A percentile compares a stretch with the other conserved stretches of the same genome.
phyloP scores from a whole-genome alignment of 768 basidiomycete species.

The Fomitopsis pulvina region DNA sequence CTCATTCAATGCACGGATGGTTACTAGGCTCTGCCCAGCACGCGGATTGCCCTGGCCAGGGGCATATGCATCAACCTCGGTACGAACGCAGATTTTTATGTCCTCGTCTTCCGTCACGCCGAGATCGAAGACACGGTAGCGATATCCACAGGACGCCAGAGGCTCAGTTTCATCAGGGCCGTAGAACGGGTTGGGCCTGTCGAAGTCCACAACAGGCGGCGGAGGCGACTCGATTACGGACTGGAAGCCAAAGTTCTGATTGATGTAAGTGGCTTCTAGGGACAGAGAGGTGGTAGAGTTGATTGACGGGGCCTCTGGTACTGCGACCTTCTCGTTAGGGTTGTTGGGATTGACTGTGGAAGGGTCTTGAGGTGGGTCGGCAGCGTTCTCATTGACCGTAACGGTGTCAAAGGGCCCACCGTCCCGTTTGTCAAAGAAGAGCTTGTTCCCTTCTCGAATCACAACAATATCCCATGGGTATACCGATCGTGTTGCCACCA shows the following conservation, averaged over 20 bases:
- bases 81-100: constrained; percentile 85
- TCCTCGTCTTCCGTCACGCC: constrained; percentile 89
- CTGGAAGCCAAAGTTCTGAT: constrained; percentile 98
- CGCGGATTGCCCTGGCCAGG: constrained; percentile 52
- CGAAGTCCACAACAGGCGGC: constrained; percentile 63
- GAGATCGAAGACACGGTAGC: constrained; percentile 93
- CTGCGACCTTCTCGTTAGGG: constrained; percentile 53
- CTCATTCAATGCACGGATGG: constrained; percentile 94
- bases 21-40: constrained; percentile 74
- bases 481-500: constrained; percentile 92
- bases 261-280: constrained; percentile 97
- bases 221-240: constrained; percentile 70
- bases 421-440: constrained; percentile 97
- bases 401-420: constrained; percentile 96
- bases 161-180: constrained; percentile 90
- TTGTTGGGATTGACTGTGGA: constrained; percentile 74
- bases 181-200: constrained; percentile 94
- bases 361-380: constrained; percentile 87
- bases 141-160: constrained; percentile 91
- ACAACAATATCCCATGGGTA: constrained; percentile 99
- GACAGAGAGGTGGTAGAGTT: constrained; percentile 93
- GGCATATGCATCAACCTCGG: constrained; percentile 92
- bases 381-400: constrained; percentile 97
- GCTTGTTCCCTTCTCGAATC: constrained; percentile 83
- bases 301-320: constrained; percentile 73